These are phyloP conservation scores for Wallacemonas rigidus DNA, from an alignment of 208 protist species.

Conservation along the genomic window DNA sequence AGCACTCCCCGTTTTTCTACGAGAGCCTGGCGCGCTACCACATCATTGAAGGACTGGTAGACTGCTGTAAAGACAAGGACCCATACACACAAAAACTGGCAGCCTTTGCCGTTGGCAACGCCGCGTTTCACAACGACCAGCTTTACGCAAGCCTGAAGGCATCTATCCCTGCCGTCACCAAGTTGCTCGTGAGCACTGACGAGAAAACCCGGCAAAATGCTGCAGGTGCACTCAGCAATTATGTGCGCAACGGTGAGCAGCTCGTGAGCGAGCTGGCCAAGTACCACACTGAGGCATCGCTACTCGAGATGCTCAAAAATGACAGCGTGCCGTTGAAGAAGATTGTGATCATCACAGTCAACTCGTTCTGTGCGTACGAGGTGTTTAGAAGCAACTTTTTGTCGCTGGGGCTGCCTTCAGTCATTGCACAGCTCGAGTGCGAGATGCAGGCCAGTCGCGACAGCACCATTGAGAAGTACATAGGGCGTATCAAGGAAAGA, in stretches of 20 bases:
- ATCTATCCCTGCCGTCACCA: conserved; percentile 79
- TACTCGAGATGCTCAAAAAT: conserved; percentile 78
- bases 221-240: conserved; percentile 94
- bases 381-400: conserved; percentile 73
- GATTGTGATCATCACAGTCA: conserved; percentile 89
- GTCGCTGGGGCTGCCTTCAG: conserved; percentile 44
- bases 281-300: conserved; percentile 68
- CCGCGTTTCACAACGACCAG: conserved; percentile 90
- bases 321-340: conserved; percentile 67
- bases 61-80: conserved; percentile 85
- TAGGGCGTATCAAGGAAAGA: conserved; percentile 46
- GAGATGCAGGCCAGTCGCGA: conserved; percentile 39
- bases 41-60: conserved; percentile 77
- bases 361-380: conserved; percentile 89
- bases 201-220: conserved; percentile 96
- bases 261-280: conserved; percentile 67
- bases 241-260: conserved; percentile 90
- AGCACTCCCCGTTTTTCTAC: conserved; percentile 94
- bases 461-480: conserved; percentile 78
- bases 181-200: conserved; percentile 75
- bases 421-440: conserved; percentile 60
- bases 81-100: conserved; percentile 93
- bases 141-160: conserved; percentile 82
- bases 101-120: conserved; percentile 96
- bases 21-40: conserved; percentile 64